phyloP scores from a whole-genome alignment of 2,329 filamentous ascomycete genomes.

The Xylaria sp. region DNA sequence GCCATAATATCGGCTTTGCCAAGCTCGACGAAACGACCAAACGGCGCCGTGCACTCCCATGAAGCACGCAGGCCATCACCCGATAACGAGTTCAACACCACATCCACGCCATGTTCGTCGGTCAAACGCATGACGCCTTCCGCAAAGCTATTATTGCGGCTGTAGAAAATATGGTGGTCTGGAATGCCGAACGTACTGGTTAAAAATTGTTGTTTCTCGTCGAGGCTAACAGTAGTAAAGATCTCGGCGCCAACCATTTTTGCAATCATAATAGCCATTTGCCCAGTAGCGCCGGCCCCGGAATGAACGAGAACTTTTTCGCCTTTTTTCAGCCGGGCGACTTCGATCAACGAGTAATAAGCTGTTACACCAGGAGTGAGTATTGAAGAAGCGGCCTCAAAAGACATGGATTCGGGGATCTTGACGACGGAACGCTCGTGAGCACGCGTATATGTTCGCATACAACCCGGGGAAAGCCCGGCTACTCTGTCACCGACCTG shows the following conservation, averaged over 20 bases:
- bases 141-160: conserved; percentile 39
- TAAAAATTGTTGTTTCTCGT: conserved; percentile 49
- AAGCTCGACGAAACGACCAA: conserved; percentile 52
- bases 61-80: conserved; percentile 47
- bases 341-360: not conserved
- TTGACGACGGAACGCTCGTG: not conserved
- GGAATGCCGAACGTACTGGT: conserved; percentile 8
- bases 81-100: conserved; percentile 32
- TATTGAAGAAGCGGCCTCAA: not conserved
- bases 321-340: not conserved
- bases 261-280: conserved; percentile 57
- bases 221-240: conserved; percentile 49
- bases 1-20: conserved; percentile 50
- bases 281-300: conserved; percentile 57
- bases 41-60: conserved; percentile 51
- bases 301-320: conserved; percentile 55
- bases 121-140: conserved; percentile 44
- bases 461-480: not conserved
- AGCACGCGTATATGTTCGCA: not conserved
- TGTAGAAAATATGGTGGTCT: not conserved
- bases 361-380: not conserved
- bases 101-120: conserved; percentile 47
- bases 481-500: no score
- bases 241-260: conserved; percentile 37
- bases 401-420: not conserved